These are phyloP conservation scores for Takakia lepidozioides DNA, from an alignment of 225 moss, liverwort and hornwort species.

Conservation along the genomic window DNA sequence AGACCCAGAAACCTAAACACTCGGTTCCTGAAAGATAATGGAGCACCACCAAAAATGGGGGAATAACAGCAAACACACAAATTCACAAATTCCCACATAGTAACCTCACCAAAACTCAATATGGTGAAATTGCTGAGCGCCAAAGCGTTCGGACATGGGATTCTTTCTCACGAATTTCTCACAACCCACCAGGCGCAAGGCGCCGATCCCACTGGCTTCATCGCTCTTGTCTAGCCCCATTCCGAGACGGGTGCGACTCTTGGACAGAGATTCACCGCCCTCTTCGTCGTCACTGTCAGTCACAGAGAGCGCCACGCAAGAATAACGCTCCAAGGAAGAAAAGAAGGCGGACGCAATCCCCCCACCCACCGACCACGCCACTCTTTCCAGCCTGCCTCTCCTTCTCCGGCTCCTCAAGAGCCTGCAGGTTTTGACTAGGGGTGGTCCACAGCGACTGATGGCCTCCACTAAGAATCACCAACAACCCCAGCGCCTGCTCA, in stretches of 20 bases:
- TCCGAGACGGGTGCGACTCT: constrained; percentile 12
- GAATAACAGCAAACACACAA: not conserved
- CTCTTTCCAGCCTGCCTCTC: constrained; percentile 50
- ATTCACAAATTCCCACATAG: too few relatives aligned
- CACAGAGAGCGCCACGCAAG: constrained; percentile 49
- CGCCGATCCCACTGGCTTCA: constrained; percentile 35
- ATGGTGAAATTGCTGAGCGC: constrained; percentile 72
- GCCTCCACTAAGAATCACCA: too few relatives aligned
- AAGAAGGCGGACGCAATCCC: constrained; percentile 68
- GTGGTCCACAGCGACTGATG: too few relatives aligned
- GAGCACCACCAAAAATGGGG: not conserved
- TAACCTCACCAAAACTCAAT: constrained; percentile 97
- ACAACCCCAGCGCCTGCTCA: too few relatives aligned
- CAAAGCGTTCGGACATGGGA: constrained; percentile 54
- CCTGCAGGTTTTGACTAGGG: too few relatives aligned
- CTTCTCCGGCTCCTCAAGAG: too few relatives aligned
- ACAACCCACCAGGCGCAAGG: constrained; percentile 57
- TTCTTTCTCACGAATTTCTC: constrained; percentile 52
- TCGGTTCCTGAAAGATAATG: not conserved
- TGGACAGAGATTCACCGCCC: constrained; percentile 2
- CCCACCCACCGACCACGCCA: constrained; percentile 51
- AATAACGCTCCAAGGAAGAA: constrained; percentile 52
- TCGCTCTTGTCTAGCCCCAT: constrained; percentile 38
- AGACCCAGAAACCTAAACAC: not conserved
- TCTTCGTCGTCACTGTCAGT: constrained; percentile 61